Evolutionary conservation across 2,329 filamentous ascomycete species (phyloP), one percentile per base, ranked within the genome.

Genomic region (Aureobasidium sp.): DNA sequence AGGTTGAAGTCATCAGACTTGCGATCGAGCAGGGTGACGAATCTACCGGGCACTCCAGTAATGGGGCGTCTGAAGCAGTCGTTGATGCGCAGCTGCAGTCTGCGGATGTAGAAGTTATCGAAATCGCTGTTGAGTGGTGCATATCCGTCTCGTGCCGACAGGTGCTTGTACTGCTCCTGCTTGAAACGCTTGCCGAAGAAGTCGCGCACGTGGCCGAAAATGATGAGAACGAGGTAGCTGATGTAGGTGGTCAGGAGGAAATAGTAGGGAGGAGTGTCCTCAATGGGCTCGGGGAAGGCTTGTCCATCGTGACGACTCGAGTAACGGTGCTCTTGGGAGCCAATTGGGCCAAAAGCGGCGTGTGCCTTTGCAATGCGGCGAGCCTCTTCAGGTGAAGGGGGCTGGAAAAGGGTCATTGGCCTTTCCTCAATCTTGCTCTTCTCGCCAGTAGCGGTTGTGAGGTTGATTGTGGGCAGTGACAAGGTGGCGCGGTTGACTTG

Each of bases 141-240:
- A 72, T 96, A 97, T 65, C 94, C 94, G 73, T 96, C 90, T 67
- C 85, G 84, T 41, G 88, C 83, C 72, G 89, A 89, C 70, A 97
- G 80, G 69, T 94, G 88, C 71, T 85, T 87, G 76, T 97, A 97
- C 70, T 91, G 88, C 72, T 89, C 85, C 74, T 91, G 85, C 72
- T 88, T 88, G 77, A 99, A 97, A 65, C 90, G 86, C 81, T 97
- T 97, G 75, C 94, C 93, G 73, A 99, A 97, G 78, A 97, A 97
- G 75, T 99, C 94, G 73, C 93, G 87, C 64, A 97, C 86, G 73
- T 99, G 94, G 62, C 94, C 94, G 67, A 97, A 92, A 67, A 94
- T 86, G 73, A 99, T 97, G 70, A 99, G 84, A 68, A 97, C 87
- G 66, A 99, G 83, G 76, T 99, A 99, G 78, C 91, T 97, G 76